Evolutionary conservation across 164 flowering plant genomes (phyloP), one percentile per base, ranked within the genome.

Genomic region (Berberis thunbergii): DNA sequence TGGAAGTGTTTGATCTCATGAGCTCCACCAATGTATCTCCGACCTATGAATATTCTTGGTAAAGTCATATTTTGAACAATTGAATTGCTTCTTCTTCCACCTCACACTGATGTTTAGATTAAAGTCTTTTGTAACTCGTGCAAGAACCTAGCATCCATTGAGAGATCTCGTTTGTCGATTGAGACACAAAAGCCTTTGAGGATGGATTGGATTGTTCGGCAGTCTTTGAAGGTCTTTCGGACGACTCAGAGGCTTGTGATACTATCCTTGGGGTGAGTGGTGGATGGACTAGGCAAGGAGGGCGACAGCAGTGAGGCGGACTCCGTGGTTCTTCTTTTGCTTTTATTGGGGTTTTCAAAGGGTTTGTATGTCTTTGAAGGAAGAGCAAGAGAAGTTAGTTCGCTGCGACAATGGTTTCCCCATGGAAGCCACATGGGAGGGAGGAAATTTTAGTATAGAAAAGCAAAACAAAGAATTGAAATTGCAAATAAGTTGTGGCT

Each of bases 151-250:
- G 70, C 57, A 69, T 83, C 90, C 87, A 89, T 83, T 1, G 87
- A 78, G 69, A 89, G 63, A 65, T 89, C 96, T 4, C 96, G 81
- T 64, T 89, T 92, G 80, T 89, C 96, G 65, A 85, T 69, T 5
- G 75, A 68, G 13, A 84, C 77, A 7, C 88, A 79, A 64, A 83
- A 75, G 3, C 86, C 84, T 1, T 73, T 73, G 45, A 89, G 73
- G 64, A 86, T 85, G 0, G 85, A 74, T 70, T 82, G 68, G 69
- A 84, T 89, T 60, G 77, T 60, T 5, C 77, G 45, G 80, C 92
- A 89, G 60, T 85, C 92, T 62, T 89, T 89, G 65, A 80, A 89
- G 46, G 90, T 89, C 64, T 64, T 73, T 43, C 96, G 84, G 7
- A 88, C 76, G 13, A 82, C 83, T n/a, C n/a, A 83, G 66, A 88